phyloP scores from a whole-genome alignment of 768 basidiomycete species.

The Mycena haematopus region DNA sequence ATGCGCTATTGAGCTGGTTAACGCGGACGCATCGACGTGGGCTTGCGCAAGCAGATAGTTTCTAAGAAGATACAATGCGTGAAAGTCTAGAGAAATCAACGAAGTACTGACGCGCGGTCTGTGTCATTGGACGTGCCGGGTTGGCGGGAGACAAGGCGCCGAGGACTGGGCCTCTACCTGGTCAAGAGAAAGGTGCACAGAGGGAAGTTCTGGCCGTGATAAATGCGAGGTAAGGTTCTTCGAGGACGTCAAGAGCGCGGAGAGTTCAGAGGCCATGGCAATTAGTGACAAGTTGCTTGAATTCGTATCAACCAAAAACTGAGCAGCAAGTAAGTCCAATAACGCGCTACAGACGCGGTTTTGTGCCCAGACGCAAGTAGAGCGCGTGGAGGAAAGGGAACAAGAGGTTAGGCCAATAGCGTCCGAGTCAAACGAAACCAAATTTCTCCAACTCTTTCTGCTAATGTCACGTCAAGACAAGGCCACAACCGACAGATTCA shows the following conservation, averaged over 20 bases:
- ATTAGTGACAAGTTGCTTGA: slow-evolving; percentile 3
- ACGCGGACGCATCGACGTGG: slow-evolving; percentile 89
- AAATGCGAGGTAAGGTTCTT: slow-evolving; percentile 80
- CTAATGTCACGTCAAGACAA: slow-evolving; percentile 75
- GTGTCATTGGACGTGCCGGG: slow-evolving; percentile 66
- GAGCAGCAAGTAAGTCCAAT: background rate
- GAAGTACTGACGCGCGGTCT: slow-evolving; percentile 71
- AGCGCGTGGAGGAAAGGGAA: background rate
- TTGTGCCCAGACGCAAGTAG: background rate
- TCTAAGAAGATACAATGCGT: slow-evolving; percentile 43
- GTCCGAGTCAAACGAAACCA: background rate
- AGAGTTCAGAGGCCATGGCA: slow-evolving; percentile 58
- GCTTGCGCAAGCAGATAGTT: slow-evolving; percentile 94
- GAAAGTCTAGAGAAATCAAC: slow-evolving; percentile 15
- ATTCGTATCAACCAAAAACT: background rate
- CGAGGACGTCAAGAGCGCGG: slow-evolving; percentile 73
- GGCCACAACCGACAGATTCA: slow-evolving; percentile 80
- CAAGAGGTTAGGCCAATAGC: background rate
- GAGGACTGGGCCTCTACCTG: slow-evolving; percentile 94
- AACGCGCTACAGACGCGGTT: background rate
- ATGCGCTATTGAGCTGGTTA: slow-evolving; percentile 83
- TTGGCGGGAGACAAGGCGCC: slow-evolving; percentile 79
- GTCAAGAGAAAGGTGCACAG: slow-evolving; percentile 88
- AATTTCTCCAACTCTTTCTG: slow-evolving; percentile 13
- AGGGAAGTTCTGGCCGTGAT: slow-evolving; percentile 81